A percentile compares a stretch with the other conserved stretches of the same genome.
phyloP scores from a whole-genome alignment of 2,329 filamentous ascomycete species.

The Fusarium heterosporum region DNA sequence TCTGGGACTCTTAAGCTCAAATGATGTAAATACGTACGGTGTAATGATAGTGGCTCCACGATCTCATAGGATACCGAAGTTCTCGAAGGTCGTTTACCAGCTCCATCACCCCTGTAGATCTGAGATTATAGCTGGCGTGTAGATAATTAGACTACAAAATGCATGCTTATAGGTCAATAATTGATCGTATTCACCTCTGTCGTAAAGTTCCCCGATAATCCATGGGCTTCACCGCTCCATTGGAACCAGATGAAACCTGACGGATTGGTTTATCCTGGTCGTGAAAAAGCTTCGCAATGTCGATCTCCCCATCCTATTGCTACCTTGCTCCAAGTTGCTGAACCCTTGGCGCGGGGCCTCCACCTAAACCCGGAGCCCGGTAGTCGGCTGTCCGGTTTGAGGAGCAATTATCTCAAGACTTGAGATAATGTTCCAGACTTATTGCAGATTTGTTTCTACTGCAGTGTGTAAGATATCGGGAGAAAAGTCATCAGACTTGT shows the following conservation, averaged over 20 bases:
- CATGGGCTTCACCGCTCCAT: background rate
- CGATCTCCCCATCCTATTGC: constrained; percentile 7
- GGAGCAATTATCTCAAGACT: background rate
- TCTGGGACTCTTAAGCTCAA: constrained; percentile 65
- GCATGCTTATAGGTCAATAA: background rate
- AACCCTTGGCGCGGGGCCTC: background rate
- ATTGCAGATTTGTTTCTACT: background rate
- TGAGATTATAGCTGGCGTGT: background rate
- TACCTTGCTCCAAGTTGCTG: constrained; percentile 4
- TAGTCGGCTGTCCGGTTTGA: background rate
- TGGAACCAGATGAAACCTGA: background rate
- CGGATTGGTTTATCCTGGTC: background rate
- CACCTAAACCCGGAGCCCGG: background rate
- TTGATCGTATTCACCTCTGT: background rate
- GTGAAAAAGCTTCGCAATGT: background rate
- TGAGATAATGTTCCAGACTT: background rate
- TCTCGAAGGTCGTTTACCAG: background rate
- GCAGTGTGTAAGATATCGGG: background rate
- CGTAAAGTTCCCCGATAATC: background rate
- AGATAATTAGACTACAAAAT: background rate
- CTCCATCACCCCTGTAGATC: background rate
- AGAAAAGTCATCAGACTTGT: background rate
- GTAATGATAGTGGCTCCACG: background rate
- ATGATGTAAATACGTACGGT: background rate
- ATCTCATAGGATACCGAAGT: background rate